A percentile compares a stretch with the other conserved stretches of the same genome.
These are phyloP conservation scores for Rhizophora mangle DNA, from an alignment of 345 rosid species.

Conservation along the genomic window DNA sequence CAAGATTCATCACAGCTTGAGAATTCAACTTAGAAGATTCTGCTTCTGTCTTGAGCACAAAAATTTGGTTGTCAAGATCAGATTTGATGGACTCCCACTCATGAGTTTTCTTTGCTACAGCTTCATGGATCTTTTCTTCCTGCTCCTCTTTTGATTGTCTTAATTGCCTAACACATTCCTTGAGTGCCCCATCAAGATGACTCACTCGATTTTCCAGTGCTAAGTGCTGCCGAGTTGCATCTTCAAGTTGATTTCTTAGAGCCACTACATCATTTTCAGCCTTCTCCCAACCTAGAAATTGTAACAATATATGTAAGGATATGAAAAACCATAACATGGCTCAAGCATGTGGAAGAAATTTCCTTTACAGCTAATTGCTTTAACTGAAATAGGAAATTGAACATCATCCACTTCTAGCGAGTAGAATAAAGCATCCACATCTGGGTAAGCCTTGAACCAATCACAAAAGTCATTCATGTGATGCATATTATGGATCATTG, in stretches of 20 bases:
- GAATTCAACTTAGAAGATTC: constrained; percentile 32
- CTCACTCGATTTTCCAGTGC: constrained; percentile 66
- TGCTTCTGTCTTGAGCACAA: constrained; percentile 39
- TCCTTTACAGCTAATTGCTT: not conserved
- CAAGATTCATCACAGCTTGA: constrained; percentile 25
- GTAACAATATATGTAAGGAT: not conserved
- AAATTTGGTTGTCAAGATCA: constrained; percentile 50
- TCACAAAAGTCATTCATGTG: too few relatives aligned
- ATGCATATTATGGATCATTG: too few relatives aligned
- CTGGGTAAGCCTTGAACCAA: too few relatives aligned
- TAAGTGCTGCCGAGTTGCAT: constrained; percentile 40
- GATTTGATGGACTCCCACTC: constrained; percentile 57
- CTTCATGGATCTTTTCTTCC: constrained; percentile 55
- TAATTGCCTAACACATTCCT: constrained; percentile 93
- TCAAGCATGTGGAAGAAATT: not conserved
- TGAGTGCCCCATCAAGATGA: constrained; percentile 88
- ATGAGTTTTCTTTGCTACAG: constrained; percentile 39
- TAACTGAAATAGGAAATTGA: not conserved
- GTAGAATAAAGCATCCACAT: too few relatives aligned
- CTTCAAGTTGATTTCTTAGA: constrained; percentile 67
- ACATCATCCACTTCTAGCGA: too few relatives aligned
- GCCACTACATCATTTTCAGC: constrained; percentile 68
- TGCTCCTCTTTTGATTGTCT: constrained; percentile 83
- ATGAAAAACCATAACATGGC: not conserved
- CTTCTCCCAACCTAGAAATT: constrained; percentile 79